Evolutionary conservation across 2,329 filamentous ascomycete species (phyloP).

Genomic region (Colletotrichum ledebouriae): DNA sequence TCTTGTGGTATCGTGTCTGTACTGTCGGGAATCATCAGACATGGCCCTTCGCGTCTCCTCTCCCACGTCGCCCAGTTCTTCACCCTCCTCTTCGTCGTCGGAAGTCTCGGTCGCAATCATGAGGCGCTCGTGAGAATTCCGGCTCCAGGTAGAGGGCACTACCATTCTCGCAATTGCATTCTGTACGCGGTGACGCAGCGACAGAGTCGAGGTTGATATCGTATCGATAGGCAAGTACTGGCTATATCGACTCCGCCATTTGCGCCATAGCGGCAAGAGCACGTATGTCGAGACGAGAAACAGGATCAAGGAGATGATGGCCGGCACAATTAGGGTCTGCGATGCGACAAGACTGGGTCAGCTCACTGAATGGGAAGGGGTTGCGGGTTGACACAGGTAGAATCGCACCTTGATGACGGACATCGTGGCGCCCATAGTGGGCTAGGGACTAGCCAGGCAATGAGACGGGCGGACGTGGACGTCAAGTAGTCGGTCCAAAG

Average conservation of each 20-base stretch:
- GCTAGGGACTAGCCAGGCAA: slow-evolving; percentile 1
- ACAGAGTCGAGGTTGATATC: slow-evolving; percentile 69
- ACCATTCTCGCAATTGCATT: slow-evolving; percentile 55
- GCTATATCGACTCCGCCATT: slow-evolving; percentile 77
- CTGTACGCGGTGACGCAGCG: slow-evolving; percentile 66
- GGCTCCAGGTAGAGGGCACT: slow-evolving; percentile 63
- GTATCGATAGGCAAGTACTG: slow-evolving; percentile 79
- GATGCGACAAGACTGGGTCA: slow-evolving; percentile 24
- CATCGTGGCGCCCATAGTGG: slow-evolving; percentile 51
- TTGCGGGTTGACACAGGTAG: slow-evolving; percentile 27
- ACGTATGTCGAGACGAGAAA: slow-evolving; percentile 77
- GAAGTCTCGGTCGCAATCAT: slow-evolving; percentile 56
- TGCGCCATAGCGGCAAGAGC: slow-evolving; percentile 76
- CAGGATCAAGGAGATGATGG: slow-evolving; percentile 76
- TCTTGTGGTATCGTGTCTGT: slow-evolving; percentile 63
- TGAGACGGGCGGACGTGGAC: slow-evolving; percentile 6
- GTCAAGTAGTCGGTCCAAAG: neutral
- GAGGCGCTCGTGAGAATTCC: slow-evolving; percentile 56
- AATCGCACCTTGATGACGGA: slow-evolving; percentile 52
- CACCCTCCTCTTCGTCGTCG: slow-evolving; percentile 72
- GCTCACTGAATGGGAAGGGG: slow-evolving; percentile 8
- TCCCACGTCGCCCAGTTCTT: slow-evolving; percentile 75
- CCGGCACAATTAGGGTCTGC: slow-evolving; percentile 79
- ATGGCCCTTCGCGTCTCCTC: slow-evolving; percentile 60
- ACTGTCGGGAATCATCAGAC: slow-evolving; percentile 52